phyloP scores from a whole-genome alignment of 371 early-diverging fungal species.

The Mortierella sp. region DNA sequence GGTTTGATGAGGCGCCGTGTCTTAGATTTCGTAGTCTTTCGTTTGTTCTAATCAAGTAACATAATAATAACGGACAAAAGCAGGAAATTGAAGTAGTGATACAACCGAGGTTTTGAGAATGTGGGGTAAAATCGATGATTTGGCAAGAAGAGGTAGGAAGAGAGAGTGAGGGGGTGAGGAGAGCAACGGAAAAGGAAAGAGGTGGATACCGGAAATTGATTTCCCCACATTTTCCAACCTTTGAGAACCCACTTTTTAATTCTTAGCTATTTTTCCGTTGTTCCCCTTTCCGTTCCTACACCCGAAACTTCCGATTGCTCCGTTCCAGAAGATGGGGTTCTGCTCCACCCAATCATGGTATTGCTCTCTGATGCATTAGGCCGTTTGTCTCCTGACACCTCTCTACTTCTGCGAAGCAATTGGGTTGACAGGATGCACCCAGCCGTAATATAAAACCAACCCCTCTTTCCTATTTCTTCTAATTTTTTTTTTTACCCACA shows the following conservation, averaged over 20 bases:
- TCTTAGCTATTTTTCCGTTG: not conserved
- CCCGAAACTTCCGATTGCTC: not conserved
- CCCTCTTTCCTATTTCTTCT: constrained; percentile 3
- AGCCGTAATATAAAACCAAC: constrained; percentile 5
- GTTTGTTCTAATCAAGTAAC: no score
- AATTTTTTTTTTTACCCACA: constrained; percentile 3
- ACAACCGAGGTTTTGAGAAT: not conserved
- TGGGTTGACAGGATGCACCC: not conserved
- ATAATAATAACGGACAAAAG: no score
- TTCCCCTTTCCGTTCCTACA: not conserved
- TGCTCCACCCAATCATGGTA: not conserved
- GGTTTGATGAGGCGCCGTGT: not conserved
- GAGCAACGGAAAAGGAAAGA: not conserved
- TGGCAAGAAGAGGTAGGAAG: not conserved
- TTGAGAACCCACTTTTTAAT: not conserved
- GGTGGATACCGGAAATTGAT: not conserved
- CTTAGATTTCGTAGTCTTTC: no score
- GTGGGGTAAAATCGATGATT: not conserved
- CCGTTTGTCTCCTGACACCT: constrained; percentile 4
- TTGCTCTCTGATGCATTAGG: not conserved
- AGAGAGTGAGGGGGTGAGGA: not conserved
- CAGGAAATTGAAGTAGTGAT: not conserved
- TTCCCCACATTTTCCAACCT: not conserved
- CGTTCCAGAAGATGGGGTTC: not conserved
- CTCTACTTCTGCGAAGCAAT: not conserved